phyloP scores from a whole-genome alignment of 768 basidiomycete species.

The Phanerochaete sordida region DNA sequence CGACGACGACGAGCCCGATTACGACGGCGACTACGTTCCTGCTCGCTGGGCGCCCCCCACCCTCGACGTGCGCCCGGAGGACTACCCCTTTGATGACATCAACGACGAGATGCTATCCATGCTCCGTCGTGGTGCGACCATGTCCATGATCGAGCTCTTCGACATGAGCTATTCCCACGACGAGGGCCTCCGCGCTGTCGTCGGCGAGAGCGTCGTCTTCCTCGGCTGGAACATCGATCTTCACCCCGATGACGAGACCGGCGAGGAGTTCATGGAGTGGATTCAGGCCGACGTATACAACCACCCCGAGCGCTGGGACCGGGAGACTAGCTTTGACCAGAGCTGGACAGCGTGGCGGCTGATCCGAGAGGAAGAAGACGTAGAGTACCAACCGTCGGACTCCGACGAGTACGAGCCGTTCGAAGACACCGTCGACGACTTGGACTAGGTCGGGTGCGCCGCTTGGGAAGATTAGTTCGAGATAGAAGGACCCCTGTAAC shows the following conservation, averaged over 20 bases:
- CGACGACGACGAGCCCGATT: constrained; percentile 25
- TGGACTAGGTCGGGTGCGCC: not conserved
- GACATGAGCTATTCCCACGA: constrained; percentile 52
- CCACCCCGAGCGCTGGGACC: constrained; percentile 42
- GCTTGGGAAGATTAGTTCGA: not conserved
- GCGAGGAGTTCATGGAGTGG: constrained; percentile 38
- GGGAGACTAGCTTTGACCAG: constrained; percentile 33
- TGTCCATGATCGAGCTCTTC: constrained; percentile 54
- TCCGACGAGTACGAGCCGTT: constrained; percentile 7
- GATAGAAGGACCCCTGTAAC: constrained; percentile 2
- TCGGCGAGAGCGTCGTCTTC: constrained; percentile 43
- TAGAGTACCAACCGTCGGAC: constrained; percentile 34
- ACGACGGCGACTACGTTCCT: constrained; percentile 37
- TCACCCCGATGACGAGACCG: constrained; percentile 37
- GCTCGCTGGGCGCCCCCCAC: constrained; percentile 61
- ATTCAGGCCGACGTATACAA: constrained; percentile 37
- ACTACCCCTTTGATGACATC: constrained; percentile 33
- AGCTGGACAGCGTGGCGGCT: constrained; percentile 40
- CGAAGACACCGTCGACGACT: not conserved
- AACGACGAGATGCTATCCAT: constrained; percentile 35
- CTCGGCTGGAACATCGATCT: constrained; percentile 69
- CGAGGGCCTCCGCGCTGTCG: constrained; percentile 47
- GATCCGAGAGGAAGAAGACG: constrained; percentile 28
- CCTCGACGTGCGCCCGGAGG: constrained; percentile 31
- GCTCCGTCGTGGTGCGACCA: constrained; percentile 57